Evolutionary conservation across 768 basidiomycete genomes (phyloP), one percentile per base, ranked within the genome.

Genomic region (Kwoniella dendrophila): DNA sequence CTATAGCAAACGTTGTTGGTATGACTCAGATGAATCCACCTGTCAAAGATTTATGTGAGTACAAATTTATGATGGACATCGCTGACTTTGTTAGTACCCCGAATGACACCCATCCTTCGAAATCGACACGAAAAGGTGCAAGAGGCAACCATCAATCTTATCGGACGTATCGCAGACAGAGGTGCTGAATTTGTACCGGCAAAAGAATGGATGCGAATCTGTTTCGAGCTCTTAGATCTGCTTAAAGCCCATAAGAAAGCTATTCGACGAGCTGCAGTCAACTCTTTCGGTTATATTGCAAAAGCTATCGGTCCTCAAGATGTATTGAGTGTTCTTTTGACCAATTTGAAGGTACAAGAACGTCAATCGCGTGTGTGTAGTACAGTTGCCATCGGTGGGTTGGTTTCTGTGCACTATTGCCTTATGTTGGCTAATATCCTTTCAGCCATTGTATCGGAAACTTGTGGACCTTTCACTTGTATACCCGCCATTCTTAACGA

Each of bases 1-100:
- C 96, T 49, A 98, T 99, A 73, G 96, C 96, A 68, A 98, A 98
- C 72, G 96, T 98, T 51, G 96, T 99, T 66, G 96, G 96, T 81
- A 99, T 98, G 96, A 96, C 96, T 10, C 92, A 97, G 79, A 99
- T 99, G 96, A 97, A 96, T 78, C 96, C 96, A 14, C 96, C 96
- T 0, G 94, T 99, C 27, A 99, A 99, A 80, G 96, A 99, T 84
- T 87, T 99, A 60, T 78, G 94, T 96, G 80, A 86, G 94, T 88
- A 54, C 62, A 34, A 30, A 34, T 41, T 24, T 33, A 61, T 22
- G 1, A 22, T 26, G 47, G 38, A 62, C 27, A 11, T 59, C 11
- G 51, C 72, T 80, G 55, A 77, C 52, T 22, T n/a, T 22, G 59
- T 0, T 76, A 97, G 92, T 99, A 38, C 96, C 96, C 24, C 91